Evolutionary conservation across 2,329 filamentous ascomycete species (phyloP).

Genomic region (Fusarium pseudoanthophilum): DNA sequence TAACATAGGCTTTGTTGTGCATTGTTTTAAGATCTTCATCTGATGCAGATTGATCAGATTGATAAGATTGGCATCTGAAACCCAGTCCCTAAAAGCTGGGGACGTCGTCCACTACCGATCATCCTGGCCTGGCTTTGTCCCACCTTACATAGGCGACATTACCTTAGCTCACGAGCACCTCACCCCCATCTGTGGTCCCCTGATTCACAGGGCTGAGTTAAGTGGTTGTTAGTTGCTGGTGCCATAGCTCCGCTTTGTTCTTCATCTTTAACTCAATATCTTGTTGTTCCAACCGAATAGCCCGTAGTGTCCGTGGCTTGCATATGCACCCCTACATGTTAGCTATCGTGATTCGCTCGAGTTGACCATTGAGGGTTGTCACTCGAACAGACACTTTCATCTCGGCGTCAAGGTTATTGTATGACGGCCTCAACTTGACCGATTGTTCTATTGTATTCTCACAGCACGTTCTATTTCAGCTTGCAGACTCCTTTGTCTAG

Average conservation of each 20-base stretch:
- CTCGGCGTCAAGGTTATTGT: not conserved
- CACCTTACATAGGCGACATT: conserved; percentile 16
- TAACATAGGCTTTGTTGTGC: not conserved
- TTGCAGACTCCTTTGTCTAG: not conserved
- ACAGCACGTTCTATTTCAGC: not conserved
- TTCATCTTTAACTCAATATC: not conserved
- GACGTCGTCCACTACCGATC: conserved; percentile 21
- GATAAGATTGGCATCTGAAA: conserved; percentile 42
- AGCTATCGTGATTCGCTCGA: not conserved
- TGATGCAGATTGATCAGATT: conserved; percentile 46
- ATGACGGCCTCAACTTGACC: not conserved
- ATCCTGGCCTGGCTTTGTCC: conserved; percentile 24
- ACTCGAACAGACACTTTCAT: not conserved
- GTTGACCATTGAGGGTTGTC: not conserved
- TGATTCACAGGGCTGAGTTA: not conserved
- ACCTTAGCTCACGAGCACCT: conserved; percentile 12
- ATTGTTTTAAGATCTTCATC: conserved; percentile 31
- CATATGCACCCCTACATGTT: not conserved
- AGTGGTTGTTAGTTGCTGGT: not conserved
- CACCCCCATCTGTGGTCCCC: conserved; percentile 6
- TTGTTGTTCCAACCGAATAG: not conserved
- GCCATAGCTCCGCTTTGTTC: not conserved
- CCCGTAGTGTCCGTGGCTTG: not conserved
- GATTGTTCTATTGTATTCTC: not conserved
- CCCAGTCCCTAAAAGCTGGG: conserved; percentile 22